Evolutionary conservation across 1,139 yeast species (phyloP).

Genomic region (Lodderomyces orthopsilosis): DNA sequence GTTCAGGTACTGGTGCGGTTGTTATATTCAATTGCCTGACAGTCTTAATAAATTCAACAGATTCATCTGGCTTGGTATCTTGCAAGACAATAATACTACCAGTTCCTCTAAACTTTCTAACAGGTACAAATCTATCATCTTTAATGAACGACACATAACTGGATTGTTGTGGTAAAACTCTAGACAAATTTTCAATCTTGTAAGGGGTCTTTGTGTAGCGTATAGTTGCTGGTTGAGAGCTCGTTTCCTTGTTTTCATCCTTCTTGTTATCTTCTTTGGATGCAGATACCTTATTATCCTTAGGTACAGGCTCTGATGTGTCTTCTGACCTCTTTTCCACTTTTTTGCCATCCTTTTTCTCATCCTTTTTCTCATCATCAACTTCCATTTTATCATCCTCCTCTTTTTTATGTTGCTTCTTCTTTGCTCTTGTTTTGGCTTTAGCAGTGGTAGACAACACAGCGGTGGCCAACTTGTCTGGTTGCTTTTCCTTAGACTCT

Average conservation of each 20-base stretch:
- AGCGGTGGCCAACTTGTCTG: slow-evolving; percentile 90
- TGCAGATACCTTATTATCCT: slow-evolving; percentile 13
- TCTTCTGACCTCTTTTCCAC: slow-evolving; percentile 5
- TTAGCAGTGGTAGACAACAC: slow-evolving; percentile 89
- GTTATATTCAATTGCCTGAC: slow-evolving; percentile 77
- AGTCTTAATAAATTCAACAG: slow-evolving; percentile 71
- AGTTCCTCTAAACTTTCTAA: slow-evolving; percentile 73
- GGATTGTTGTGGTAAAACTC: slow-evolving; percentile 91
- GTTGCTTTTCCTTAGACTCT: slow-evolving; percentile 75
- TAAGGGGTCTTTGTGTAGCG: slow-evolving; percentile 60
- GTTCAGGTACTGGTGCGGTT: slow-evolving; percentile 90
- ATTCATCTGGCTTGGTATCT: slow-evolving; percentile 68
- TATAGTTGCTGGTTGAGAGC: slow-evolving; percentile 24
- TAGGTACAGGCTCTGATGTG: slow-evolving; percentile 16
- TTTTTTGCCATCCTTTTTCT: slow-evolving; percentile 17
- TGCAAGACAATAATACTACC: slow-evolving; percentile 79
- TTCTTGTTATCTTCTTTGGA: slow-evolving; percentile 20
- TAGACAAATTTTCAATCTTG: slow-evolving; percentile 71
- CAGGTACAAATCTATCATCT: slow-evolving; percentile 78
- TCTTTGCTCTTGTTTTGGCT: slow-evolving; percentile 89
- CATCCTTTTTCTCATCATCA: slow-evolving; percentile 24
- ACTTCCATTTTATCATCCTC: slow-evolving; percentile 34
- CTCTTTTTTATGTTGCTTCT: slow-evolving; percentile 58
- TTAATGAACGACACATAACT: slow-evolving; percentile 76
- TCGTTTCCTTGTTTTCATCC: slow-evolving; percentile 9